A percentile compares a stretch with the other conserved stretches of the same genome.
phyloP scores from a whole-genome alignment of 768 basidiomycete species.

The Boletus coccyginus region DNA sequence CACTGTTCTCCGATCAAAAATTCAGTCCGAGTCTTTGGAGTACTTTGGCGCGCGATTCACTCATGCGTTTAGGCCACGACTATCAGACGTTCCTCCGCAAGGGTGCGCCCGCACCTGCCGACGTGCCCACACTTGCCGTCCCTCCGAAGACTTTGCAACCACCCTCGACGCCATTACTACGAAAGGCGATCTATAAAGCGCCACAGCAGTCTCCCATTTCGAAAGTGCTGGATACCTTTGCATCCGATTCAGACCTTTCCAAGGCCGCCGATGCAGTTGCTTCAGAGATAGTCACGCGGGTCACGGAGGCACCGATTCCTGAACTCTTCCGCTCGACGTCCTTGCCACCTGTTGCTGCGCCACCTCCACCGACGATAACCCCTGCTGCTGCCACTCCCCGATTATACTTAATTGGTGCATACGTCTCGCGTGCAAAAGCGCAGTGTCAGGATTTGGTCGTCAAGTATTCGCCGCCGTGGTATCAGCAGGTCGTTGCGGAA shows the following conservation, averaged over 20 bases:
- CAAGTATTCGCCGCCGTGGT: constrained; percentile 31
- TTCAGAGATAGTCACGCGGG: constrained; percentile 25
- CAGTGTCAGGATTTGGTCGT: constrained; percentile 4
- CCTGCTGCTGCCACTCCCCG: not conserved
- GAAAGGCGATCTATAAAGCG: constrained; percentile 40
- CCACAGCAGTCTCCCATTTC: constrained; percentile 47
- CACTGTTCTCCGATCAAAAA: constrained; percentile 69
- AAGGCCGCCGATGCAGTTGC: constrained; percentile 49
- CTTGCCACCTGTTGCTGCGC: constrained; percentile 8
- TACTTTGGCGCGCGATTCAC: constrained; percentile 52
- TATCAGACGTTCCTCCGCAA: constrained; percentile 63
- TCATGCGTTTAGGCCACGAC: constrained; percentile 63
- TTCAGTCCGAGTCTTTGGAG: constrained; percentile 64
- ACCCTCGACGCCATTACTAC: constrained; percentile 37
- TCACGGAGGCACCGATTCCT: constrained; percentile 38
- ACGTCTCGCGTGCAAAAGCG: constrained; percentile 1
- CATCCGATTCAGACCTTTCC: constrained; percentile 56
- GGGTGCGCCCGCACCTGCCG: constrained; percentile 39
- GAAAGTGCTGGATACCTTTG: constrained; percentile 53
- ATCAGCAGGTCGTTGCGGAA: constrained; percentile 22
- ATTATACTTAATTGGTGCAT: not conserved
- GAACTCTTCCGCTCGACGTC: constrained; percentile 48
- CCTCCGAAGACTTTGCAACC: constrained; percentile 30
- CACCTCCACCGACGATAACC: constrained; percentile 7
- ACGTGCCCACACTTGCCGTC: constrained; percentile 20